phyloP scores from a whole-genome alignment of 164 flowering plant species.

The Amborella trichopoda region DNA sequence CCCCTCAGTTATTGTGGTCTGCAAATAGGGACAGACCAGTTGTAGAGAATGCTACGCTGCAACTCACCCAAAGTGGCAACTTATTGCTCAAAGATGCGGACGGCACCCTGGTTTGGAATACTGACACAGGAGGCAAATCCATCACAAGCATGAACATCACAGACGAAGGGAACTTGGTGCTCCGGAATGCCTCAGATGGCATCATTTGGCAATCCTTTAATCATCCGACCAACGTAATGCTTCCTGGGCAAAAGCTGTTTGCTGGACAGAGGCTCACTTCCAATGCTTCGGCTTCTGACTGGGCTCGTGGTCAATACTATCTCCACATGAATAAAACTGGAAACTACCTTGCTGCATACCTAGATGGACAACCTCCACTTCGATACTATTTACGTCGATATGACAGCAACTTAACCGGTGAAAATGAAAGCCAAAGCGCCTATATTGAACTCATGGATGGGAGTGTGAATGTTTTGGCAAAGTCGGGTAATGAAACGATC shows the following conservation, averaged over 20 bases:
- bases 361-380: slow-evolving; percentile 3
- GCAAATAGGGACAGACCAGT: slow-evolving; percentile 17
- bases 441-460: not conserved
- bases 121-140: slow-evolving; percentile 13
- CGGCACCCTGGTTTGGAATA: slow-evolving; percentile 23
- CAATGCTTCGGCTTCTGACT: slow-evolving; percentile 10
- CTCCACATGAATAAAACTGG: not conserved
- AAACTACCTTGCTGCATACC: not conserved
- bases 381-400: too few relatives aligned
- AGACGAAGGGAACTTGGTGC: slow-evolving; percentile 14
- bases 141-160: slow-evolving; percentile 14
- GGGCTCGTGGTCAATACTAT: slow-evolving; percentile 6
- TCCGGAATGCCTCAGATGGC: not conserved
- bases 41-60: slow-evolving; percentile 9
- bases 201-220: slow-evolving; percentile 22
- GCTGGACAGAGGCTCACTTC: slow-evolving; percentile 14
- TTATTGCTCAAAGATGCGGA: slow-evolving; percentile 17
- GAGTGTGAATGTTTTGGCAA: not conserved
- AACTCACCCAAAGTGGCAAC: slow-evolving; percentile 14
- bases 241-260: slow-evolving; percentile 11
- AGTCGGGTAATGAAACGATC: not conserved
- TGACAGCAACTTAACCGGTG: too few relatives aligned
- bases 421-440: too few relatives aligned
- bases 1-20: slow-evolving; percentile 8
- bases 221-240: slow-evolving; percentile 16